Base-by-base conservation (phyloP, 2,329 filamentous ascomycete species). In the Penicillium sp. region DNA sequence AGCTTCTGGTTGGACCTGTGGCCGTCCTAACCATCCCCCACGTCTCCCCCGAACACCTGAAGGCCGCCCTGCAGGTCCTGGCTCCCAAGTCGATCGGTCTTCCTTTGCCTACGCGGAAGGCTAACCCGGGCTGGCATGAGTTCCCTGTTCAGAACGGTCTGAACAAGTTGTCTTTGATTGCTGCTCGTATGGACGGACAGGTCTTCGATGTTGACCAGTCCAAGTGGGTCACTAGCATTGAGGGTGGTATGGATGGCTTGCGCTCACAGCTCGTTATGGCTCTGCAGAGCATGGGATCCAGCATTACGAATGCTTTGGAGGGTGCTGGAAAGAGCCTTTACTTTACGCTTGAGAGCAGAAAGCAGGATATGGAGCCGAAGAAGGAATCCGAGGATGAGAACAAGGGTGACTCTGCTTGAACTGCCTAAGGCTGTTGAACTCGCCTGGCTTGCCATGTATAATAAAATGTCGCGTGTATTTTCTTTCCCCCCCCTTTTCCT, bases 101-200 rank as follows among this genome's bases (percentile, higher is more conserved):
- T 95, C 87, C 4, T n/a, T n/a, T n/a, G n/a, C 91, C 91, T 1
- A 81, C 80, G 44, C 79, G 88, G 53, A 84, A 79, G 68, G 83
- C 81, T 60, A 88, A 79, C 61, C 89, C 91, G 0, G 83, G 83
- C 10, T 95, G 89, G 70, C 79, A 95, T 67, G 91, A 96, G 49
- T 77, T 81, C 0, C 69, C 77, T 2, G 87, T 91, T 48, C 90
- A 96, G 70, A 80, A 75, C 56, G 93, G 87, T 7, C 68, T 98
- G 59, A 82, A 88, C 63, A 98, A 98, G 73, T 72, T 98, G 55
- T 76, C 95, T 67, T 72, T 98, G 31, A 73, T 98, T 13, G 93
- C 89, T 47, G 90, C 90, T 13, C 78, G 93, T 45, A 80, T 96
- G 29, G 93, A 98, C 64, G 87, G 87, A 54, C 84, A 82, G 68